These are phyloP conservation scores for Boletus austroedulis DNA, from an alignment of 1,284 basidiomycete genomes.

Conservation along the genomic window DNA sequence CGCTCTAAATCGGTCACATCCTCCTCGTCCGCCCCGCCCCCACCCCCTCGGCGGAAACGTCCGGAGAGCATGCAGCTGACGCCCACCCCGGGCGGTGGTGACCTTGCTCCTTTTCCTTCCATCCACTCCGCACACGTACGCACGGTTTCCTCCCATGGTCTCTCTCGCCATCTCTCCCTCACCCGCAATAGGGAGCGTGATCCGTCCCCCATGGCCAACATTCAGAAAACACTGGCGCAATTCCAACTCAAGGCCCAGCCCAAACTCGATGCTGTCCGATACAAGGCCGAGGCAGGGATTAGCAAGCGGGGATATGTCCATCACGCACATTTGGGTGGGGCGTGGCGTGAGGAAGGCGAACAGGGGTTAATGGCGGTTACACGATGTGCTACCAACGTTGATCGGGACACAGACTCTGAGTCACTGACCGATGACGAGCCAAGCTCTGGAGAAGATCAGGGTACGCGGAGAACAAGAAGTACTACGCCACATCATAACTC, in stretches of 20 bases:
- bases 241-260: constrained; percentile 48
- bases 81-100: constrained; percentile 24
- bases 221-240: constrained; percentile 48
- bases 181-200: constrained; percentile 23
- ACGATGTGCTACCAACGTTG: constrained; percentile 24
- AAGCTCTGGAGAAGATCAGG: constrained; percentile 17
- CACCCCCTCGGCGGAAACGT: constrained; percentile 45
- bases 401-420: constrained; percentile 23
- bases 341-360: constrained; percentile 31
- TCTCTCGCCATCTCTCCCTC: constrained; percentile 42
- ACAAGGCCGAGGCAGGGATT: constrained; percentile 68
- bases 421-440: constrained; percentile 31
- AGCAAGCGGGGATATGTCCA: constrained; percentile 56
- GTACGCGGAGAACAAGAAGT: constrained; percentile 1
- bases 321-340: constrained; percentile 25
- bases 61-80: constrained; percentile 63
- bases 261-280: constrained; percentile 54
- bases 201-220: constrained; percentile 35
- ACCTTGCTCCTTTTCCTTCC: constrained; percentile 5
- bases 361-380: constrained; percentile 37
- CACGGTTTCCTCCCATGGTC: constrained; percentile 27
- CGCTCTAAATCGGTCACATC: constrained; percentile 54
- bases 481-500: constrained; percentile 8
- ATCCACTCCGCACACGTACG: constrained; percentile 14
- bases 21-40: constrained; percentile 45